Evolutionary conservation across 768 basidiomycete genomes (phyloP), one percentile per base, ranked within the genome.

Genomic region (Tylopilus intermedius): DNA sequence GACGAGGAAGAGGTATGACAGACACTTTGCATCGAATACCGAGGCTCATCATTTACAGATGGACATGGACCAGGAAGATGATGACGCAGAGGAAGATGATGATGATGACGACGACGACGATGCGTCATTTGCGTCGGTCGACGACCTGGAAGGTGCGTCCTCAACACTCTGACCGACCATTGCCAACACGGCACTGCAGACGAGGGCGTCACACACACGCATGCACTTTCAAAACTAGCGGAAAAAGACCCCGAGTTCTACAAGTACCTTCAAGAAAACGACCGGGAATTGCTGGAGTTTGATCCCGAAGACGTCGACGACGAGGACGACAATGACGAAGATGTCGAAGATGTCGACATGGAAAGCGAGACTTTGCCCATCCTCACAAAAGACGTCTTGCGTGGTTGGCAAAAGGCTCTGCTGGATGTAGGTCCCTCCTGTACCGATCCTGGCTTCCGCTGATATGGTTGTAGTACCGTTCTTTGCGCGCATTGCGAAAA

Each of bases 231-330:
- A 37, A 85, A 89, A 64, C 80, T 99, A 33, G 90, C 90, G 2
- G 88, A 95, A 70, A 93, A 92, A 67, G 95, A 99, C 68, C 95
- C 95, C n/a, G 95, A 96, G 65, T 99, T 98, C 73, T 99, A 83
- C 85, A 92, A 94, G 71, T 99, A 94, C 67, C 77, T 99, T 2
- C 87, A 94, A 73, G 91, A 98, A 71, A 94, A 99, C 64, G 96
- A 99, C 70, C 75, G 77, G 53, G 94, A 93, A 50, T 74, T 98
- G n/a, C 76, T 99, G 2, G 79, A 90, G 4, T 98, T 98, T 64
- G 74, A 82, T 38, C 72, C 78, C 0, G 61, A 75, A 49, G 70
- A 63, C 22, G 76, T 71, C 5, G 76, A 71, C 2, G 80, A 76
- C 11, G 78, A 78, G 2, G 71, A 57, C 3, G 82, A 79, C 32